Percentiles rank a stretch among this genome's conserved stretches.
Conservation (phyloP, 192 early-diverging fungal genomes). For the Gryganskiella cystojenkinii region DNA sequence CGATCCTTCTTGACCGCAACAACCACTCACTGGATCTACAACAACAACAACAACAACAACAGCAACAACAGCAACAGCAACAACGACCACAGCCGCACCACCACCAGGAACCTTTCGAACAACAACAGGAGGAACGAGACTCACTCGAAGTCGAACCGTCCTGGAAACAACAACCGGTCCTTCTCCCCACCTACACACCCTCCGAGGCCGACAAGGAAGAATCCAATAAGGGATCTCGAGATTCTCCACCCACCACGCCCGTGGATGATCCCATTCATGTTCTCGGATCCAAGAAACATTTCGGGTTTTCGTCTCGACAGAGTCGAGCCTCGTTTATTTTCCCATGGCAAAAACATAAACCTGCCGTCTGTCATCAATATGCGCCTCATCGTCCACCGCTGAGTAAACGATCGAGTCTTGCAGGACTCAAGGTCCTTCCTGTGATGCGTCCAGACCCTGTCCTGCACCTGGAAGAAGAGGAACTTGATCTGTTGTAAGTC, state of each 20-base stretch:
- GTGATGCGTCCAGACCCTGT: constrained; percentile 13
- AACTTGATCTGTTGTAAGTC: constrained; percentile 16
- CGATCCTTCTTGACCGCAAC: no score
- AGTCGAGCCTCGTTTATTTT: constrained; percentile 20
- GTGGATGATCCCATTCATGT: constrained; percentile 13
- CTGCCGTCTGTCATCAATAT: constrained; percentile 27
- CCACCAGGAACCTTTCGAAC: background rate
- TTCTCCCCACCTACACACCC: constrained; percentile 17
- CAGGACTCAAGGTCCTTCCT: constrained; percentile 24
- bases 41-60: no score
- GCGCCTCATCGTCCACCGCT: constrained; percentile 27
- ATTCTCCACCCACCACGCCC: constrained; percentile 18
- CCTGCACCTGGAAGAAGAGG: constrained; percentile 6
- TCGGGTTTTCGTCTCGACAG: constrained; percentile 26
- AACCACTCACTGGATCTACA: no score
- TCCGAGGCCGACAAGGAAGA: constrained; percentile 12
- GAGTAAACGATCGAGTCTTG: constrained; percentile 19
- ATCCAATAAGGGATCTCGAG: background rate
- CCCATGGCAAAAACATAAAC: constrained; percentile 29
- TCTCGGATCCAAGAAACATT: constrained; percentile 24
- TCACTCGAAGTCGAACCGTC: constrained; percentile 13
- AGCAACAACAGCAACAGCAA: no score
- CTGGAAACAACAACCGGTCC: constrained; percentile 17
- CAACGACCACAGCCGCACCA: background rate
- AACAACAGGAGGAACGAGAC: constrained; percentile 1